Percentiles rank a stretch among this genome's conserved stretches.
Evolutionary conservation across 176 grass and related monocot genomes (phyloP).

Genomic region (Hyparrhenia diplandra): DNA sequence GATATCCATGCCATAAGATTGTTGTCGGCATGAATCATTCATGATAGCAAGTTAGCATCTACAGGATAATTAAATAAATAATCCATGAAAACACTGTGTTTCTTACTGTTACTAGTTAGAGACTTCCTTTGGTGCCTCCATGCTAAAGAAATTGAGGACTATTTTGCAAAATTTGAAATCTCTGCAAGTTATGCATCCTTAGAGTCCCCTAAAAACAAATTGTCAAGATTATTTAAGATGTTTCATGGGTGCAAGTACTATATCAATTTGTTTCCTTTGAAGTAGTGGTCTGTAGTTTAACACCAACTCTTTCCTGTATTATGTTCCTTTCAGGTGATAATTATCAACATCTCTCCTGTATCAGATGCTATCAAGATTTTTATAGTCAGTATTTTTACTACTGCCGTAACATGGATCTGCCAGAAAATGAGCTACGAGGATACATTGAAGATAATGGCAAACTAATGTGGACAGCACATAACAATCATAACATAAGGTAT

Average conservation of each 20-base stretch:
- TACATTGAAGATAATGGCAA: neutral
- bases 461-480: neutral
- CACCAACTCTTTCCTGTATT: neutral
- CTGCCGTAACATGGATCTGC: neutral
- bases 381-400: neutral
- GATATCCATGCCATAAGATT: too few species aligned
- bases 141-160: neutral
- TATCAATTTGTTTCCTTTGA: neutral
- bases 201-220: too few species aligned
- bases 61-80: too few species aligned
- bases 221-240: too few species aligned
- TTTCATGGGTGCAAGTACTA: neutral
- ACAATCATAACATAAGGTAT: neutral
- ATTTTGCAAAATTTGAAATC: neutral
- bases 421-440: neutral
- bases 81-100: too few species aligned
- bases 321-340: neutral
- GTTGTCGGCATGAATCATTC: too few species aligned
- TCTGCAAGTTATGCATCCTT: neutral
- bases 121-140: too few species aligned
- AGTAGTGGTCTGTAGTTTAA: neutral
- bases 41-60: too few species aligned
- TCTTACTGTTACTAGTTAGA: too few species aligned
- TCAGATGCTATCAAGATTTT: neutral
- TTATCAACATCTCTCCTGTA: neutral